Conservation (phyloP, 2,329 filamentous ascomycete genomes). For the Phyllosticta citribraziliensis region DNA sequence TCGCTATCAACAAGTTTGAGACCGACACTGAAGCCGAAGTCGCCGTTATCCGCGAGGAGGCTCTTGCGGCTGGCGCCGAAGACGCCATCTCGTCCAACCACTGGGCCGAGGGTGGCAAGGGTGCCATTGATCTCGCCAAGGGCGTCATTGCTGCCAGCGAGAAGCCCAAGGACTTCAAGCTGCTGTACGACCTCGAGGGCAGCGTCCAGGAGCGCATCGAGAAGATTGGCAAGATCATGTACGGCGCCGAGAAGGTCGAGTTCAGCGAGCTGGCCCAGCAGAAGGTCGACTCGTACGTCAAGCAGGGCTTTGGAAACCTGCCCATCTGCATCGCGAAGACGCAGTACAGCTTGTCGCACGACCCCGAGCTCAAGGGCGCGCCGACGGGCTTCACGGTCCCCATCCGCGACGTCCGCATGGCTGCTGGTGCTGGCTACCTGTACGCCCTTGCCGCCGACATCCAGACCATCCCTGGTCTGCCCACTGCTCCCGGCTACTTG, state of each 20-base stretch:
- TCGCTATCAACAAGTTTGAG: conserved; percentile 93
- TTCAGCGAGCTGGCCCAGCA: conserved; percentile 90
- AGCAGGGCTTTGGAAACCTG: conserved; percentile 83
- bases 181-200: conserved; percentile 71
- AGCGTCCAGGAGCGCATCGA: conserved; percentile 84
- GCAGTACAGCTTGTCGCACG: conserved; percentile 91
- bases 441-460: conserved; percentile 95
- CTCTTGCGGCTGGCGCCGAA: conserved; percentile 82
- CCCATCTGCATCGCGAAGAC: conserved; percentile 98
- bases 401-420: conserved; percentile 87
- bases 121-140: conserved; percentile 79
- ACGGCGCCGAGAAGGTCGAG: conserved; percentile 80
- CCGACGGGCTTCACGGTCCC: conserved; percentile 91
- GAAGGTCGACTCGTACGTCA: conserved; percentile 91
- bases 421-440: conserved; percentile 87
- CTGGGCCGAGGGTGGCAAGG: conserved; percentile 90
- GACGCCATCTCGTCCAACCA: conserved; percentile 92
- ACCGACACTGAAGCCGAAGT: conserved; percentile 93
- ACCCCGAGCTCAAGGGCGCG: conserved; percentile 87
- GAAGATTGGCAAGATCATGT: conserved; percentile 84
- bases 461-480: conserved; percentile 92
- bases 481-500: conserved; percentile 88
- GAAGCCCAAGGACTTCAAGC: conserved; percentile 73
- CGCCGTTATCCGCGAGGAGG: conserved; percentile 78
- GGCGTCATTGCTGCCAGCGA: conserved; percentile 74